Conservation (phyloP, 345 rosid species). For the Hirschfeldia incana region DNA sequence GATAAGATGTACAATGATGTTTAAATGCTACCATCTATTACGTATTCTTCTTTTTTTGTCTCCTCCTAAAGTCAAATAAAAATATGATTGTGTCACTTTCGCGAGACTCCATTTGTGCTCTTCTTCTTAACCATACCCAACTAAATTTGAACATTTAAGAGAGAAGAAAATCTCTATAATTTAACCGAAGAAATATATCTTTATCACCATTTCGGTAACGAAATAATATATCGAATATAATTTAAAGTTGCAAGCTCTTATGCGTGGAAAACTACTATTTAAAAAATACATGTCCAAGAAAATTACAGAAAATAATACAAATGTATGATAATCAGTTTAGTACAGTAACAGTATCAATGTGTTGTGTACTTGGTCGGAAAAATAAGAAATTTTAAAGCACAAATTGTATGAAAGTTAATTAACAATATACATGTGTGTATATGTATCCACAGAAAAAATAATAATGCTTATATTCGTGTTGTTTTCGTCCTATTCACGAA, state of each 20-base stretch:
- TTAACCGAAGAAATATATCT: background rate
- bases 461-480: constrained; percentile 6
- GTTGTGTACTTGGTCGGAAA: constrained; percentile 19
- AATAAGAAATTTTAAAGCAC: constrained; percentile 4
- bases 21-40: constrained; percentile 22
- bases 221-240: background rate
- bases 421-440: constrained; percentile 3
- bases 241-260: constrained; percentile 5
- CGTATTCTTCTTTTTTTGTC: constrained; percentile 18
- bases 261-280: background rate
- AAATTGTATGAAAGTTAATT: constrained; percentile 27
- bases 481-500: constrained; percentile 31
- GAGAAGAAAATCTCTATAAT: background rate
- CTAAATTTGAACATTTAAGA: constrained; percentile 28
- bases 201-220: background rate
- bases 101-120: constrained; percentile 27
- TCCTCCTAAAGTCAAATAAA: constrained; percentile 31
- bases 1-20: constrained; percentile 4
- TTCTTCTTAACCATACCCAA: constrained; percentile 41
- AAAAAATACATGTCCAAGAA: background rate
- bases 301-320: constrained; percentile 8
- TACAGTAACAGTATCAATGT: constrained; percentile 32
- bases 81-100: constrained; percentile 32
- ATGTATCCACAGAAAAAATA: constrained; percentile 25
- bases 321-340: constrained; percentile 3